phyloP scores from a whole-genome alignment of 768 basidiomycete species.

The Panus rudis region DNA sequence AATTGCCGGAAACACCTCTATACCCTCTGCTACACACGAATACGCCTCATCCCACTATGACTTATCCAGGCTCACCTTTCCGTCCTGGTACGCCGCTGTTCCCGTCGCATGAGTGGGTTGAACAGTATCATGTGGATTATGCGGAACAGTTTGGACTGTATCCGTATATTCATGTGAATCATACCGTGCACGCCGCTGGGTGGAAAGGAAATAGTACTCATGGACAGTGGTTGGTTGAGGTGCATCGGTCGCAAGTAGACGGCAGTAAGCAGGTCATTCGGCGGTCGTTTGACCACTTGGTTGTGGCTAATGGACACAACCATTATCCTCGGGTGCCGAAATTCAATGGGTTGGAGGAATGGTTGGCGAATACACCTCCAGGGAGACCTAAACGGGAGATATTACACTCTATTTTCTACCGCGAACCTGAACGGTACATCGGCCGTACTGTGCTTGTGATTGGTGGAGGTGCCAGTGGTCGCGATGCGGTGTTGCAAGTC shows the following conservation, averaged over 20 bases:
- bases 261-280: not conserved
- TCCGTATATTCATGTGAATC: conserved; percentile 35
- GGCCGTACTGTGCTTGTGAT: conserved; percentile 42
- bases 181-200: conserved; percentile 33
- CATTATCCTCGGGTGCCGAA: conserved; percentile 40
- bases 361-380: conserved; percentile 30
- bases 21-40: conserved; percentile 51
- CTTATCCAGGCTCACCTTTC: conserved; percentile 49
- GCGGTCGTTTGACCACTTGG: conserved; percentile 41
- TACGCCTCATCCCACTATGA: conserved; percentile 51
- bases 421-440: conserved; percentile 36
- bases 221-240: conserved; percentile 40
- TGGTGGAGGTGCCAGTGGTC: conserved; percentile 39
- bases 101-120: conserved; percentile 38
- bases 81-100: conserved; percentile 44
- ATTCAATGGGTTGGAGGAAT: conserved; percentile 42
- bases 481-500: conserved; percentile 41
- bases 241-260: conserved; percentile 18
- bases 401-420: conserved; percentile 48
- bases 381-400: conserved; percentile 30
- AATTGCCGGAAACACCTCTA: conserved; percentile 45
- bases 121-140: conserved; percentile 40
- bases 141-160: conserved; percentile 32
- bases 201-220: conserved; percentile 35
- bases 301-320: conserved; percentile 51